Conservation (phyloP, 2,329 filamentous ascomycete genomes). For the Talaromyces funiculosus region DNA sequence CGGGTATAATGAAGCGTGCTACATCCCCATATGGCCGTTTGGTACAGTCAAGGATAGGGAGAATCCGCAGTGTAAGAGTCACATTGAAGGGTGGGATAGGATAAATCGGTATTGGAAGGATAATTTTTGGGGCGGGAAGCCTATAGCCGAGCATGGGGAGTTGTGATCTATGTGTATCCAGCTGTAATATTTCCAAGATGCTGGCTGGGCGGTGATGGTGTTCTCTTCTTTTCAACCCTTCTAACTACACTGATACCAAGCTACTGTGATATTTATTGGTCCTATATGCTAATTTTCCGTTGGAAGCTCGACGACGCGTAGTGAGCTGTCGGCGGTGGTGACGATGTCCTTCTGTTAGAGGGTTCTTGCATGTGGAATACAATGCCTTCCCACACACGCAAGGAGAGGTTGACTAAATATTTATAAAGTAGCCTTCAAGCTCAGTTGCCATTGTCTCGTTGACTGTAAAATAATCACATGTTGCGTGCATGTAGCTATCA, state of each 20-base stretch:
- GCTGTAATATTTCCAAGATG: background rate
- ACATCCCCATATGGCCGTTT: constrained; percentile 61
- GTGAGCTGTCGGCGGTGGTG: too few relatives aligned
- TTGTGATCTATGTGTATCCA: background rate
- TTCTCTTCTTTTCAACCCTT: background rate
- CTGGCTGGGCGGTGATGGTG: background rate
- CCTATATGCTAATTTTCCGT: too few relatives aligned
- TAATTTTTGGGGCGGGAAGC: background rate
- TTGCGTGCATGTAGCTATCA: background rate
- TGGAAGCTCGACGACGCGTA: too few relatives aligned
- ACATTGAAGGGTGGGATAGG: constrained; percentile 8
- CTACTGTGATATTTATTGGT: too few relatives aligned
- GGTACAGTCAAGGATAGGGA: constrained; percentile 52
- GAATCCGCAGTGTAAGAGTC: constrained; percentile 41
- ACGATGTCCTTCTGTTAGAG: too few relatives aligned
- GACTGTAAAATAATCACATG: too few relatives aligned
- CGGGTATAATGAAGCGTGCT: constrained; percentile 50
- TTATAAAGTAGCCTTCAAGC: too few relatives aligned
- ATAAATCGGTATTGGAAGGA: constrained; percentile 7
- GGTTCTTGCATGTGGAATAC: too few relatives aligned
- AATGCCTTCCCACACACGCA: too few relatives aligned
- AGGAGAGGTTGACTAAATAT: too few relatives aligned
- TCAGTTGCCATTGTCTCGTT: too few relatives aligned
- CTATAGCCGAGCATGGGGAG: background rate
- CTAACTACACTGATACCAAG: background rate